Base-by-base conservation (phyloP, 345 rosid genomes). In the Kandelia obovata region DNA sequence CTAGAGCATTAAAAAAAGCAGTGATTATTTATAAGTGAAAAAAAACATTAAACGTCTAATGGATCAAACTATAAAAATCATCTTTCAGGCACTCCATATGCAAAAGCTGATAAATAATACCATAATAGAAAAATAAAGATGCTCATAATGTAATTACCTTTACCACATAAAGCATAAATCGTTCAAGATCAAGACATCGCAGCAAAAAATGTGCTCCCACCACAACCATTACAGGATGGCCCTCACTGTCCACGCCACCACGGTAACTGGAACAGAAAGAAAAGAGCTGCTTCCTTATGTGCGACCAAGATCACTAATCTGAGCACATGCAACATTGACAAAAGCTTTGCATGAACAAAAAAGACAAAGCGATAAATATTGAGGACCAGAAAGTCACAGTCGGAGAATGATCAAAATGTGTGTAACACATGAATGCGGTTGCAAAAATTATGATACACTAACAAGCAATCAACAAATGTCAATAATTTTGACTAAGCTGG, bases 151-250 rank as follows among this genome's bases (percentile, higher is more conserved):
- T 58, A 16, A 13, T 51, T 78, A 88, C 99, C 92, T 92, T 95
- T 49, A 88, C 75, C 65, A 95, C 87, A 82, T 90, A 79, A 72
- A 82, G 88, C 72, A 92, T 83, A 77, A 95, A 95, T 53, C 91
- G 89, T 76, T 95, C 98, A 59, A 95, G 87, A 74, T 95, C 91
- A 79, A 95, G 96, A 77, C 99, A 95, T 51, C 99, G 86, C 71
- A 92, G 79, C 79, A 95, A 82, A 80, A 95, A 88, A 73, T 95
- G 99, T 53, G 99, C 99, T 78, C 99, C 99, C 75, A 95, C 99
- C 72, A 95, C 84, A 46, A 95, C 98, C 91, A 95, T 87, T n/a
- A 95, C 96, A 57, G 98, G 97, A 46, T 73, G 91, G 52, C 97
- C 99, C 77, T 95, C 96, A 21, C 87, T 85, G 73, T 95, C 99